Percentiles rank a stretch among this genome's conserved stretches.
Conservation (phyloP, 441 rosid species). For the Croton laevigatus region DNA sequence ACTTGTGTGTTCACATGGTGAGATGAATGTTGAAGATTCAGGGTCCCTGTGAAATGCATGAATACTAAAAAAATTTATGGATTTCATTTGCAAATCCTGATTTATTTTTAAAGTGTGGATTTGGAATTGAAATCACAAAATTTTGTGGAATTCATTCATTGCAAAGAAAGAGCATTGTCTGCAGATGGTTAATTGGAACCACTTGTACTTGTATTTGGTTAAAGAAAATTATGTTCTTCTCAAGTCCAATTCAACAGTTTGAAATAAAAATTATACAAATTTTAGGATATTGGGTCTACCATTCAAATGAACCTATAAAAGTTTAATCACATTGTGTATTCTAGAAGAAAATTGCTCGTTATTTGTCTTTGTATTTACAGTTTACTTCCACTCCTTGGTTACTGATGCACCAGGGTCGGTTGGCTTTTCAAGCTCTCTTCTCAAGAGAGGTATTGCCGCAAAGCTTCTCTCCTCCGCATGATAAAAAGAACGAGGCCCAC, state of each 20-base stretch:
- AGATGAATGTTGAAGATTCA: neutral
- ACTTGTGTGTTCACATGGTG: neutral
- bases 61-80: no score
- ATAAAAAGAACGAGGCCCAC: conserved; percentile 26
- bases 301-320: neutral
- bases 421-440: conserved; percentile 92
- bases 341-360: neutral
- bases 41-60: neutral
- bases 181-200: neutral
- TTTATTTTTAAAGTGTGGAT: no score
- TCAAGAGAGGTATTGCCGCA: conserved; percentile 81
- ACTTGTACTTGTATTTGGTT: neutral
- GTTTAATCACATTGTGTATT: neutral
- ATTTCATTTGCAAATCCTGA: no score
- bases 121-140: no score
- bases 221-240: neutral
- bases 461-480: conserved; percentile 75
- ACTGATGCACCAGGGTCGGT: conserved; percentile 56
- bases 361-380: conserved; percentile 6
- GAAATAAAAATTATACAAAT: neutral
- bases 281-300: neutral
- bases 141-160: no score
- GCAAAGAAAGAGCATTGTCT: neutral
- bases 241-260: neutral
- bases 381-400: conserved; percentile 9